These are phyloP conservation scores for Asterophora parasitica DNA, from an alignment of 768 basidiomycete genomes.

Conservation along the genomic window DNA sequence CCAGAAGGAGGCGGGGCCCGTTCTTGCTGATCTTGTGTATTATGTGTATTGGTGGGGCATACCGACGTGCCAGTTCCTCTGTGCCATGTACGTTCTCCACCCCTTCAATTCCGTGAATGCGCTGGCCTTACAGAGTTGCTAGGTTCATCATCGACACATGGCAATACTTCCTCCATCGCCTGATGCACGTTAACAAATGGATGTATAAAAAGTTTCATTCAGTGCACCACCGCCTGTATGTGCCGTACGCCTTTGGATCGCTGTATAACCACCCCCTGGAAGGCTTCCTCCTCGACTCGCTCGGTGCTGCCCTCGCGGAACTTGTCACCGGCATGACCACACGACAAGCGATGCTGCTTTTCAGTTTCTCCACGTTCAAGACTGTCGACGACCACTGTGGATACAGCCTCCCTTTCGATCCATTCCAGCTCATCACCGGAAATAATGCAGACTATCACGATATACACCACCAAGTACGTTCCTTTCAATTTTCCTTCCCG, in stretches of 20 bases:
- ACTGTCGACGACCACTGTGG: conserved; percentile 97
- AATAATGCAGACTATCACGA: conserved; percentile 98
- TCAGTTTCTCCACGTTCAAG: conserved; percentile 80
- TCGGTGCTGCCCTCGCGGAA: conserved; percentile 80
- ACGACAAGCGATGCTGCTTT: conserved; percentile 82
- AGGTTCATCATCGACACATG: conserved; percentile 96
- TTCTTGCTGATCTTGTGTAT: conserved; percentile 41
- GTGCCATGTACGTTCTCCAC: conserved; percentile 74
- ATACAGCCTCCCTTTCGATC: conserved; percentile 87
- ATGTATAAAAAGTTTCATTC: conserved; percentile 91
- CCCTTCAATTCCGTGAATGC: neutral
- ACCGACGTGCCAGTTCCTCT: conserved; percentile 64
- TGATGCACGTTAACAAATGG: conserved; percentile 86
- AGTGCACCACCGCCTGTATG: conserved; percentile 92
- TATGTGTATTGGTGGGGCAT: conserved; percentile 92
- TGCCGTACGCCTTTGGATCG: conserved; percentile 95
- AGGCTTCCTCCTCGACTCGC: conserved; percentile 83
- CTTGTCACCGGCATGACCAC: conserved; percentile 58
- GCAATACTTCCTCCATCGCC: conserved; percentile 95
- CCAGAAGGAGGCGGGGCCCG: conserved; percentile 33
- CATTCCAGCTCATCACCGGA: conserved; percentile 73
- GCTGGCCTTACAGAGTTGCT: conserved; percentile 1
- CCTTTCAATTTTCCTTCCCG: neutral
- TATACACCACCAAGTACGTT: conserved; percentile 87
- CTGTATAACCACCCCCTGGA: conserved; percentile 97